A percentile compares a stretch with the other conserved stretches of the same genome.
phyloP scores from a whole-genome alignment of 2,329 filamentous ascomycete species.

The Phaeoacremonium minimum region DNA sequence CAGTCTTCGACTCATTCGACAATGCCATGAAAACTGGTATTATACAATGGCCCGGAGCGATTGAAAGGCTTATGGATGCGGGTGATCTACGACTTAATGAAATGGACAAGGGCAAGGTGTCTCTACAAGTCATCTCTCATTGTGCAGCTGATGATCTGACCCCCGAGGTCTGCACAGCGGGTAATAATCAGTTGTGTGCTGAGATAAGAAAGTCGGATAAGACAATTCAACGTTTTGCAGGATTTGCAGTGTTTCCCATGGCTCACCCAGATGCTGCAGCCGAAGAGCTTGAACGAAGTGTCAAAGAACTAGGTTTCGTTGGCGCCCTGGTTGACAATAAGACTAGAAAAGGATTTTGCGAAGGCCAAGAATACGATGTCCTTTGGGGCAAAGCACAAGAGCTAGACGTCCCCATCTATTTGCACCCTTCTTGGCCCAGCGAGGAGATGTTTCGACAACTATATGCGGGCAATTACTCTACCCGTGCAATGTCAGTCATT shows the following conservation, averaged over 20 bases:
- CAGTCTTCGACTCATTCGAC: slow-evolving; percentile 9
- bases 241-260: slow-evolving; percentile 25
- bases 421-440: slow-evolving; percentile 31
- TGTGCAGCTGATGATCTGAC: slow-evolving; percentile 12
- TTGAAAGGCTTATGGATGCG: slow-evolving; percentile 16
- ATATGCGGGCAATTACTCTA: slow-evolving; percentile 23
- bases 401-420: slow-evolving; percentile 36
- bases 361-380: slow-evolving; percentile 33
- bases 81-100: slow-evolving; percentile 14
- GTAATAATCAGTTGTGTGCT: slow-evolving; percentile 16
- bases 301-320: slow-evolving; percentile 38
- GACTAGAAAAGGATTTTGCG: slow-evolving; percentile 32
- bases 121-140: slow-evolving; percentile 19
- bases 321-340: slow-evolving; percentile 43
- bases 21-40: slow-evolving; percentile 13
- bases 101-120: slow-evolving; percentile 16
- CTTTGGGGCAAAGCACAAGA: slow-evolving; percentile 33
- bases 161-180: slow-evolving; percentile 9
- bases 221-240: slow-evolving; percentile 11
- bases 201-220: slow-evolving; percentile 10
- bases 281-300: slow-evolving; percentile 31
- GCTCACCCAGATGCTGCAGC: slow-evolving; percentile 29
- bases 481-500: slow-evolving; percentile 23
- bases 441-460: slow-evolving; percentile 14
- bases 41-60: slow-evolving; percentile 13